Percentiles rank a stretch among this genome's conserved stretches.
phyloP scores from a whole-genome alignment of 192 early-diverging fungal species.

The Paraglomus brasilianum region DNA sequence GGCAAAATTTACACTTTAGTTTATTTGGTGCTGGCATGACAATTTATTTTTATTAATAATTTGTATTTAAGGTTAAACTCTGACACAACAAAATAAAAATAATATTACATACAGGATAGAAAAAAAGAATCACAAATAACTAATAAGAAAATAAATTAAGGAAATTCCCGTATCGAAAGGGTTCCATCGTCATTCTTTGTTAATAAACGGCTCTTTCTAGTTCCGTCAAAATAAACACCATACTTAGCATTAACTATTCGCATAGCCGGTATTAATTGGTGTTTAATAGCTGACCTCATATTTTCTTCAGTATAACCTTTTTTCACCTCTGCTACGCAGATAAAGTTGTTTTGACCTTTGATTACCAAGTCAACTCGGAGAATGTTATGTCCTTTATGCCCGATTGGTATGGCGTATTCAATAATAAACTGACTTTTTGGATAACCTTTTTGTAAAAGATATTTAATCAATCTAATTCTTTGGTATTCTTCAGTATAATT shows the following conservation, averaged over 20 bases:
- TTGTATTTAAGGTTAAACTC: no score
- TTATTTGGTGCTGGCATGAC: no score
- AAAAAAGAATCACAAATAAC: no score
- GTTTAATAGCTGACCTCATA: neutral
- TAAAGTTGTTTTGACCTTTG: neutral
- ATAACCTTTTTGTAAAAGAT: neutral
- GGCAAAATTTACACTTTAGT: no score
- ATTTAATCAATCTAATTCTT: neutral
- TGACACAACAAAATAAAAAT: no score
- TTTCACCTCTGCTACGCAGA: neutral
- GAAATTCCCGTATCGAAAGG: neutral
- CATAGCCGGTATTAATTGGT: conserved; percentile 8
- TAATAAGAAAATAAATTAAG: conserved; percentile 2
- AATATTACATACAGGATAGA: no score
- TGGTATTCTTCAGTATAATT: conserved; percentile 16
- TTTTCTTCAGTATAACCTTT: neutral
- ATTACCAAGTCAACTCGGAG: neutral
- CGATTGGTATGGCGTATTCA: neutral
- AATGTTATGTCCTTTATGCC: neutral
- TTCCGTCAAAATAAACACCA: conserved; percentile 8
- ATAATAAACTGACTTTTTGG: neutral
- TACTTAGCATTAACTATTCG: conserved; percentile 18
- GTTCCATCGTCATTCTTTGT: neutral
- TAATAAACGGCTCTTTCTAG: neutral
- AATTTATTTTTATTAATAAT: no score